phyloP scores from a whole-genome alignment of 129 eudicot genomes.

The Sambucus nigra region DNA sequence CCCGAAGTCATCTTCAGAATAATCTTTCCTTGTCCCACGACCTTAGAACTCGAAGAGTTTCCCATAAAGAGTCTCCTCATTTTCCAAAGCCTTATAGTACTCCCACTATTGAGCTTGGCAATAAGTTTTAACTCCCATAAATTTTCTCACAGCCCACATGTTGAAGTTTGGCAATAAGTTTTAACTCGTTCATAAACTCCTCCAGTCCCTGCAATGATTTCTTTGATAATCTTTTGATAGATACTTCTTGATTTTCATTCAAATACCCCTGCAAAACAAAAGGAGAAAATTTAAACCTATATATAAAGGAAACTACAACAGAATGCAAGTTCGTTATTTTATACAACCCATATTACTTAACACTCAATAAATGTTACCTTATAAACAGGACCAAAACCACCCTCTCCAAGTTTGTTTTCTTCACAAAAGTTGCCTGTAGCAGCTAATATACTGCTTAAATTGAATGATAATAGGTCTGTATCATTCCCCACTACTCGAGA shows the following conservation, averaged over 20 bases:
- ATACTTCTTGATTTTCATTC: constrained; percentile 25
- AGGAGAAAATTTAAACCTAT: no score
- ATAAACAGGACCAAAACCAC: constrained; percentile 37
- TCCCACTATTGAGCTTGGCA: no score
- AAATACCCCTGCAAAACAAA: constrained; percentile 22
- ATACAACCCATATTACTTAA: no score
- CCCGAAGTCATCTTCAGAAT: no score
- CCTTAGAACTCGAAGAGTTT: no score
- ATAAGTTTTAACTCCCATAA: no score
- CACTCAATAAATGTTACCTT: constrained; percentile 12
- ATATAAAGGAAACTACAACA: background rate
- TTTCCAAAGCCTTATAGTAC: no score
- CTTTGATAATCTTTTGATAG: constrained; percentile 42
- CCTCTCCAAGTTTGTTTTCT: constrained; percentile 28
- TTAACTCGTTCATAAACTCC: constrained; percentile 39
- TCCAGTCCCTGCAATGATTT: constrained; percentile 30
- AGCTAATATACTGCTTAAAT: constrained; percentile 24
- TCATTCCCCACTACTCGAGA: constrained; percentile 16
- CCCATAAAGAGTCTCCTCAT: no score
- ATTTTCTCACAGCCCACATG: no score
- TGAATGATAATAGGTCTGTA: constrained; percentile 25
- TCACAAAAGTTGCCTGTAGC: constrained; percentile 23
- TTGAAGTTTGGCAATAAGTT: constrained; percentile 40
- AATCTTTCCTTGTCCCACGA: no score
- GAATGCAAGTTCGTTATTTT: background rate